Percentiles rank a stretch among this genome's conserved stretches.
Evolutionary conservation across 1,139 yeast genomes (phyloP).

Genomic region (Kazachstania sp.): DNA sequence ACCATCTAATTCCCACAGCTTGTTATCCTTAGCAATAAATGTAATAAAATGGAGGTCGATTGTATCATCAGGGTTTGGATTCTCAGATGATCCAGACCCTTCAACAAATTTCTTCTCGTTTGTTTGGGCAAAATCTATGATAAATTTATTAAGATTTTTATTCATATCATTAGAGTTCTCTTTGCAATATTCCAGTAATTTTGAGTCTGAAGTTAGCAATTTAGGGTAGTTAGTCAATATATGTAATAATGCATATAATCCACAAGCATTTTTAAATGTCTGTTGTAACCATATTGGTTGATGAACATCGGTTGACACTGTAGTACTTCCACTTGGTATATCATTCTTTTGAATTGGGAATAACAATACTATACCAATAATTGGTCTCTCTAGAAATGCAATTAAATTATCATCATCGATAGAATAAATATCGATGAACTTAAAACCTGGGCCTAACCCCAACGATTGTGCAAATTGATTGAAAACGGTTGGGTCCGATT

Average conservation of each 20-base stretch:
- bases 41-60: conserved; percentile 68
- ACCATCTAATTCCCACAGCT: conserved; percentile 66
- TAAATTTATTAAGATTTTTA: conserved; percentile 6
- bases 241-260: conserved; percentile 81
- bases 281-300: conserved; percentile 66
- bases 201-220: conserved; percentile 24
- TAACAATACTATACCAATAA: conserved; percentile 61
- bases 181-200: conserved; percentile 27
- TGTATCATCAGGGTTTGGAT: conserved; percentile 61
- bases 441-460: conserved; percentile 55
- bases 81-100: conserved; percentile 63
- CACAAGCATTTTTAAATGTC: conserved; percentile 85
- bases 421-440: conserved; percentile 77
- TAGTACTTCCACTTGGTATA: no score
- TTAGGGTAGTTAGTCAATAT: conserved; percentile 47
- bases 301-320: neutral
- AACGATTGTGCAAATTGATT: conserved; percentile 57
- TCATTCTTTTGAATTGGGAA: conserved; percentile 49
- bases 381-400: conserved; percentile 74
- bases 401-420: conserved; percentile 71
- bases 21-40: conserved; percentile 41
- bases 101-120: conserved; percentile 17
- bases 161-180: conserved; percentile 48
- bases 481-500: conserved; percentile 83
- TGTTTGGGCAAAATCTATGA: conserved; percentile 19